These are phyloP conservation scores for Triadica sebifera DNA, from an alignment of 345 rosid species.

Conservation along the genomic window DNA sequence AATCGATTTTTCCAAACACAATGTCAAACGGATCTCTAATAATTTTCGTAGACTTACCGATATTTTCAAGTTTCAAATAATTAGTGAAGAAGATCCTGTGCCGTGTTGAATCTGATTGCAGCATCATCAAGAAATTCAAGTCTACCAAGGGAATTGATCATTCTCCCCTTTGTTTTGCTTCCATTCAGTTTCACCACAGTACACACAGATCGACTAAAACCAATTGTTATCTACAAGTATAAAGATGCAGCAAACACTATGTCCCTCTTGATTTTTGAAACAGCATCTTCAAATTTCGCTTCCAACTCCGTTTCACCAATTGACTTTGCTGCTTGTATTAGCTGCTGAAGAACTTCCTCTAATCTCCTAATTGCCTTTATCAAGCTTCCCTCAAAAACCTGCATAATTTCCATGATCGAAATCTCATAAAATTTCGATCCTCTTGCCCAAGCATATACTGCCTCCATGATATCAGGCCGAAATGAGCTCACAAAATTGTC, in stretches of 20 bases:
- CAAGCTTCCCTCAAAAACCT: conserved; percentile 95
- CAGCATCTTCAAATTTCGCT: conserved; percentile 82
- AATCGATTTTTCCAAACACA: no score
- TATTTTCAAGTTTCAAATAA: background rate
- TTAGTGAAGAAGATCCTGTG: background rate
- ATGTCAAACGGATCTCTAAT: no score
- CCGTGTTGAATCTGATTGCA: background rate
- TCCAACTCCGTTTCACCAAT: conserved; percentile 89
- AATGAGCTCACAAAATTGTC: conserved; percentile 80
- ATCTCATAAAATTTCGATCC: conserved; percentile 93
- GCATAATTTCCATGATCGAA: conserved; percentile 93
- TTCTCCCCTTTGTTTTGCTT: background rate
- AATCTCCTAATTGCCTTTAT: conserved; percentile 93
- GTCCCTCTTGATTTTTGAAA: conserved; percentile 88
- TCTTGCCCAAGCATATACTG: conserved; percentile 96
- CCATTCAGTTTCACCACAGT: background rate
- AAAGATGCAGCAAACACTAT: conserved; percentile 95
- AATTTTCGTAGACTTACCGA: no score
- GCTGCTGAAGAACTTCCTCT: conserved; percentile 97
- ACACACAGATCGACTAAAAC: background rate
- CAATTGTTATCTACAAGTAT: conserved; percentile 47
- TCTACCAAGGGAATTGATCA: background rate
- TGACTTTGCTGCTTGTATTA: conserved; percentile 81
- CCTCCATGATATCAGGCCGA: conserved; percentile 95
- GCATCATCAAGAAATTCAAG: background rate